phyloP scores from a whole-genome alignment of 768 basidiomycete species.

The Terana coerulea region DNA sequence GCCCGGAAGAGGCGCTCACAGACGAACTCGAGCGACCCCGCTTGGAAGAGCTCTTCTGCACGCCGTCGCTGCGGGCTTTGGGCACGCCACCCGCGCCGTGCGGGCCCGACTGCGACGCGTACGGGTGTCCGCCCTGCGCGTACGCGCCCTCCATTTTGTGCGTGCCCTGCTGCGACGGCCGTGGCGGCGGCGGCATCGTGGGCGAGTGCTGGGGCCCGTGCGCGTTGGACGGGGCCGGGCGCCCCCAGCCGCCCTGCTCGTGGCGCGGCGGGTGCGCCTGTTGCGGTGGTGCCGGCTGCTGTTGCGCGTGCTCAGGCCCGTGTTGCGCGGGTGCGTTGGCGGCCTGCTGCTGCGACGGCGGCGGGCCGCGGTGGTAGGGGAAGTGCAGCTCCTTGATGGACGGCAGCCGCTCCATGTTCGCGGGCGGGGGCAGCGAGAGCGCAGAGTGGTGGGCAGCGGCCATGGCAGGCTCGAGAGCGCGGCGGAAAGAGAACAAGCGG shows the following conservation, averaged over 20 bases:
- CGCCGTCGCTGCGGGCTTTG: constrained; percentile 7
- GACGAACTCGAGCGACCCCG: constrained; percentile 37
- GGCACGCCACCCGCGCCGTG: constrained; percentile 14
- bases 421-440: constrained; percentile 29
- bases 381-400: constrained; percentile 76
- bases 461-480: constrained; percentile 37
- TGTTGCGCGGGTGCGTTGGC: constrained; percentile 22
- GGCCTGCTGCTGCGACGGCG: constrained; percentile 33
- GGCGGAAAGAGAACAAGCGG: constrained; percentile 33
- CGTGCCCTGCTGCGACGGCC: constrained; percentile 23
- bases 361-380: constrained; percentile 32
- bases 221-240: constrained; percentile 14
- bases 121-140: constrained; percentile 15
- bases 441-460: constrained; percentile 46
- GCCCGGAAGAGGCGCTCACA: constrained; percentile 42
- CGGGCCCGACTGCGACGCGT: constrained; percentile 1
- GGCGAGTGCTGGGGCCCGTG: constrained; percentile 19
- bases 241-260: constrained; percentile 24
- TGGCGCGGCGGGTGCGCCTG: constrained; percentile 29
- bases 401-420: constrained; percentile 55
- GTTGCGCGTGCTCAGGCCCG: constrained; percentile 29
- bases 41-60: constrained; percentile 26
- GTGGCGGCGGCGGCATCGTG: constrained; percentile 21
- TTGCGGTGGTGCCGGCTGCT: constrained; percentile 24
- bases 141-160: constrained; percentile 51